These are phyloP conservation scores for Viola odorata DNA, from an alignment of 345 rosid species.

Conservation along the genomic window DNA sequence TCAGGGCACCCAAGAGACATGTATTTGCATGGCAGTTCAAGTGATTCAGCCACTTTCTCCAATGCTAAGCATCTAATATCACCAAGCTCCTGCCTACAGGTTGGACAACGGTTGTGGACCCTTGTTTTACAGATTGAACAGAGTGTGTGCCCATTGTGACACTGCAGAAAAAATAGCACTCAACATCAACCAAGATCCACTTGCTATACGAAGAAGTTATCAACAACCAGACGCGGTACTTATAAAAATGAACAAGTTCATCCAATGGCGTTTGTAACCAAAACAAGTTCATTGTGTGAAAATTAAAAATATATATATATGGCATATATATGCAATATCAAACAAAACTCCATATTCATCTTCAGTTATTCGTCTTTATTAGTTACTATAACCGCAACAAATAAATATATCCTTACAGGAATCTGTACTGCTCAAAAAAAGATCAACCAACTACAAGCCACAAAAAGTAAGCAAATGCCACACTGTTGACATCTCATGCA, in stretches of 20 bases:
- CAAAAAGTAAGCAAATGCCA: no score
- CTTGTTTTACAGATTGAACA: conserved; percentile 88
- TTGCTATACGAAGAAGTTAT: background rate
- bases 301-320: no score
- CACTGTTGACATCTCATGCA: no score
- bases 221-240: background rate
- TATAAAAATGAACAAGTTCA: background rate
- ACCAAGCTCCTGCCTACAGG: conserved; percentile 98
- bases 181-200: conserved; percentile 4
- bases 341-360: no score
- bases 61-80: conserved; percentile 88
- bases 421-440: no score
- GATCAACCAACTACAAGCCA: no score
- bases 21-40: conserved; percentile 84
- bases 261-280: no score
- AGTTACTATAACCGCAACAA: no score
- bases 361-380: no score
- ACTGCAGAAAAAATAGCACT: conserved; percentile 39
- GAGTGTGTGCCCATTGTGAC: conserved; percentile 95
- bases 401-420: no score
- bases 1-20: conserved; percentile 77
- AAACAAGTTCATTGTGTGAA: no score
- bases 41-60: conserved; percentile 93
- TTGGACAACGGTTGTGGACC: conserved; percentile 90
- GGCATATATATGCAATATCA: no score